Evolutionary conservation across 306 rosid species (phyloP).

Genomic region (Begonia peltatifolia): DNA sequence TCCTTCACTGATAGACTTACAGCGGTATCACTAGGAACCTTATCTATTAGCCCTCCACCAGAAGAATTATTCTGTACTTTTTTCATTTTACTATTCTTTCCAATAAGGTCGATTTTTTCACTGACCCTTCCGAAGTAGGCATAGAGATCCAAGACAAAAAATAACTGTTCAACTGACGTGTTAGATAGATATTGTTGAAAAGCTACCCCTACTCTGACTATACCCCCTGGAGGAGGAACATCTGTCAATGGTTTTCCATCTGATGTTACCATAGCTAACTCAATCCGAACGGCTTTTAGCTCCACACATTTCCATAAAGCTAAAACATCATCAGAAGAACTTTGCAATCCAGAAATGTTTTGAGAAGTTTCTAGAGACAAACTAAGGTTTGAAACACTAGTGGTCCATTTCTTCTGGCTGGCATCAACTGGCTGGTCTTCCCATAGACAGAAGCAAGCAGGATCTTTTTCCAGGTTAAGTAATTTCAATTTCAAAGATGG

Average conservation of each 20-base stretch:
- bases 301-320: constrained; percentile 90
- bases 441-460: constrained; percentile 95
- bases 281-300: constrained; percentile 59
- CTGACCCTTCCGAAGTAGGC: constrained; percentile 65
- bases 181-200: constrained; percentile 67
- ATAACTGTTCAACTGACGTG: constrained; percentile 80
- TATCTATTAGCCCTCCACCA: constrained; percentile 54
- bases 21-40: constrained; percentile 89
- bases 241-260: constrained; percentile 68
- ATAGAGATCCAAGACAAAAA: constrained; percentile 80
- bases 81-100: constrained; percentile 41
- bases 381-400: constrained; percentile 49
- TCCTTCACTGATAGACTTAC: constrained; percentile 50
- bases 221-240: constrained; percentile 87
- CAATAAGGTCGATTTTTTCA: constrained; percentile 56
- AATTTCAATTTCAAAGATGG: constrained; percentile 48
- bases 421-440: constrained; percentile 80
- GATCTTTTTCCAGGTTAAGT: constrained; percentile 79
- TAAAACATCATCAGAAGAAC: constrained; percentile 32
- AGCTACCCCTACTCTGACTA: constrained; percentile 82
- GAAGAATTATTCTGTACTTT: constrained; percentile 16
- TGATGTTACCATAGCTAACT: constrained; percentile 88
- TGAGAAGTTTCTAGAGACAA: constrained; percentile 60
- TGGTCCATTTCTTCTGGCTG: constrained; percentile 78
- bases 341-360: constrained; percentile 24